phyloP scores from a whole-genome alignment of 495 filamentous ascomycete genomes.

The Cenococcum geophilum region DNA sequence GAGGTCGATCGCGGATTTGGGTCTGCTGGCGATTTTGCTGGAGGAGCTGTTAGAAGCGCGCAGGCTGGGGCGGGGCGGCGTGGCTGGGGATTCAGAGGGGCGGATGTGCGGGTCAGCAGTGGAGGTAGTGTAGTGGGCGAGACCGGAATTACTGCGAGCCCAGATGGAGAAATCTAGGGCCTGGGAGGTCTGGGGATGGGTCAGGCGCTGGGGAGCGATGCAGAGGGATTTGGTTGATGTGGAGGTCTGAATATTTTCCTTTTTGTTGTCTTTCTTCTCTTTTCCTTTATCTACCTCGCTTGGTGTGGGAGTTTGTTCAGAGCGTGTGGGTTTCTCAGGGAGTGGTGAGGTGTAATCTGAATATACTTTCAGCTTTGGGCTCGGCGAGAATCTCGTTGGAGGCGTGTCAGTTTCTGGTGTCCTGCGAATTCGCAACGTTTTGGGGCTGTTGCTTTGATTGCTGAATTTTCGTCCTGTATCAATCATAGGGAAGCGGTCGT shows the following conservation, averaged over 20 bases:
- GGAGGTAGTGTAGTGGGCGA: constrained; percentile 15
- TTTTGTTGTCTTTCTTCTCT: neutral
- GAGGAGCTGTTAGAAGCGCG: neutral
- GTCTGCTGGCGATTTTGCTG: neutral
- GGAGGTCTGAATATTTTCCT: neutral
- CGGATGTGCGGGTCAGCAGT: constrained; percentile 4
- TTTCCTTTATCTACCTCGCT: neutral
- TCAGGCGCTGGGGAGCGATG: constrained; percentile 9
- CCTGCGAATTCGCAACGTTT: neutral
- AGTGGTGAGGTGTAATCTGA: neutral
- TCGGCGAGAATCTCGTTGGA: neutral
- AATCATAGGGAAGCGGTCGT: constrained; percentile 36
- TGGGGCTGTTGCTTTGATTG: constrained; percentile 11
- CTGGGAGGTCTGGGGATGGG: neutral
- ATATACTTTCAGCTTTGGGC: neutral
- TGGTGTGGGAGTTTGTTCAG: neutral
- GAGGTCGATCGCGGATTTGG: constrained; percentile 2
- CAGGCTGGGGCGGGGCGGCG: neutral
- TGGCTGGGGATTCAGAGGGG: constrained; percentile 3
- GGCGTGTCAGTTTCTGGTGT: constrained; percentile 3
- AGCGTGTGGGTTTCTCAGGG: neutral
- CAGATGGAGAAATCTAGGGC: neutral
- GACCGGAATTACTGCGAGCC: constrained; percentile 6
- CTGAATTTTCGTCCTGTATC: constrained; percentile 25
- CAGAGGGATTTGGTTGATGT: constrained; percentile 2